Conservation (phyloP, 2,329 filamentous ascomycete species). For the Alternaria triticina region DNA sequence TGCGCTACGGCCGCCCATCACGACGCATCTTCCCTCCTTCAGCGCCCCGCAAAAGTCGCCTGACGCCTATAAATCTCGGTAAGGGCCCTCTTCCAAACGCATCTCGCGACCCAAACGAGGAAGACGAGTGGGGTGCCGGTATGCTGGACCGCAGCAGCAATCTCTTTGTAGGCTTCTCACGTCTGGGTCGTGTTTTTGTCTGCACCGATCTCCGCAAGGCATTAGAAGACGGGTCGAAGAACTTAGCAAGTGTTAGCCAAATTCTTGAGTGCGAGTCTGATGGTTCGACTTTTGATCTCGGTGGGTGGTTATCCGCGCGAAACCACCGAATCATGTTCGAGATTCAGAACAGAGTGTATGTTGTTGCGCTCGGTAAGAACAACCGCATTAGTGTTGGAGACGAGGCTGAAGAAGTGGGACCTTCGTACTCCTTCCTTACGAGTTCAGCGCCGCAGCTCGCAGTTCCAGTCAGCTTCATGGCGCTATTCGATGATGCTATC, state of each 20-base stretch:
- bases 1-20: not conserved
- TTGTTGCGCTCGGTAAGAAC: not conserved
- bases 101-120: not conserved
- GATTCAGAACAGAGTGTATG: not conserved
- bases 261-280: conserved; percentile 6
- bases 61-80: not conserved
- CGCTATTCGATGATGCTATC: conserved; percentile 5
- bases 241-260: not conserved
- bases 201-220: conserved; percentile 8
- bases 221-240: not conserved
- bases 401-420: not conserved
- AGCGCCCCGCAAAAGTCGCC: conserved; percentile 1
- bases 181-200: conserved; percentile 4
- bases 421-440: conserved; percentile 1
- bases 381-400: not conserved
- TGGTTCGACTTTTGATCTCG: conserved; percentile 1
- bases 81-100: conserved; percentile 3
- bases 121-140: conserved; percentile 13
- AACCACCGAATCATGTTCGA: conserved; percentile 10
- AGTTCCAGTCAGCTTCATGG: conserved; percentile 9
- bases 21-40: not conserved
- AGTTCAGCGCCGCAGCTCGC: not conserved
- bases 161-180: conserved; percentile 9
- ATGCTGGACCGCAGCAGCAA: conserved; percentile 12
- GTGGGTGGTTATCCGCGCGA: conserved; percentile 5